Conservation (phyloP, 768 basidiomycete genomes). For the Amyloporia xantha region DNA sequence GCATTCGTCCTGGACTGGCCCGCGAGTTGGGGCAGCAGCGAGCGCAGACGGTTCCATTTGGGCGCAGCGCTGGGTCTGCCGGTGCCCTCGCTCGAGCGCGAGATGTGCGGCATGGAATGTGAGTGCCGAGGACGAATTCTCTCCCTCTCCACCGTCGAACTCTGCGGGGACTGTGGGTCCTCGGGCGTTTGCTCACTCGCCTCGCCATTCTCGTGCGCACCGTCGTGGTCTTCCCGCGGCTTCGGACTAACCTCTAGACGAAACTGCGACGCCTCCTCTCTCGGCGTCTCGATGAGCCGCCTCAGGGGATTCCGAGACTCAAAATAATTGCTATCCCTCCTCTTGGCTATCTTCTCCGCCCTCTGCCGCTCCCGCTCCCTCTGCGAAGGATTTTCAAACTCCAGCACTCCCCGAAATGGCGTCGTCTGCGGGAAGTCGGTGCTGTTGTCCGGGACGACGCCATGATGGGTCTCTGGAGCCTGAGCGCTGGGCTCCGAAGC, state of each 20-base stretch:
- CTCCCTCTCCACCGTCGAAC: background rate
- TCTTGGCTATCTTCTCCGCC: constrained; percentile 49
- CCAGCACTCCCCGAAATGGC: constrained; percentile 60
- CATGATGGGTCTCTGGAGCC: constrained; percentile 29
- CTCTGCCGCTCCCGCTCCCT: constrained; percentile 33
- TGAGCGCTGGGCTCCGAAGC: constrained; percentile 22
- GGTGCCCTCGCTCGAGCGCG: constrained; percentile 10
- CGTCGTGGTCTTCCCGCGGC: background rate
- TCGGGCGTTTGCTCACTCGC: no score
- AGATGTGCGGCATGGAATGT: constrained; percentile 24
- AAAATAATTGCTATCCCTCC: constrained; percentile 39
- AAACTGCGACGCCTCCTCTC: constrained; percentile 9
- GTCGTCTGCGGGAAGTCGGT: constrained; percentile 32
- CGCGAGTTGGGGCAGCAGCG: constrained; percentile 54
- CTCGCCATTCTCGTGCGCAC: constrained; percentile 6
- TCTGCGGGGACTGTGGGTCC: no score
- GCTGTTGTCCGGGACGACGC: constrained; percentile 26
- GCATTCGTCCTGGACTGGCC: constrained; percentile 27
- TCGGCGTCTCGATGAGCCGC: constrained; percentile 31
- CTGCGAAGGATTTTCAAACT: constrained; percentile 32
- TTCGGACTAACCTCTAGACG: constrained; percentile 1
- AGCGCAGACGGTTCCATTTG: constrained; percentile 61
- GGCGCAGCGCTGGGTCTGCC: constrained; percentile 18
- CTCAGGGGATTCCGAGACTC: constrained; percentile 49
- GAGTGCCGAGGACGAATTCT: constrained; percentile 18